These are phyloP conservation scores for Medicago truncatula DNA, from an alignment of 306 rosid species.

Conservation along the genomic window DNA sequence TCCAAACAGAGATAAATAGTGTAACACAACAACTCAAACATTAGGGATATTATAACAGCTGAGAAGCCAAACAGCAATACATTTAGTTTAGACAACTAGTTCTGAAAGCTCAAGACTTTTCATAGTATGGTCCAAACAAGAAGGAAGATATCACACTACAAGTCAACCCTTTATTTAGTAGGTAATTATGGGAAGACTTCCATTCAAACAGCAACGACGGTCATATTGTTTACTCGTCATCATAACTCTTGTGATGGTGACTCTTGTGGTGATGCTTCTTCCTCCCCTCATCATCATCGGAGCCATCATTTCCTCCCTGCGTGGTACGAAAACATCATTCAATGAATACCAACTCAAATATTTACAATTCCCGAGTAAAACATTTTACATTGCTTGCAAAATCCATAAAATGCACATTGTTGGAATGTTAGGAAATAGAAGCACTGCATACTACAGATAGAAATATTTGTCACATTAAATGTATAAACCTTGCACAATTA, in stretches of 20 bases:
- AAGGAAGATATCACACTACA: constrained; percentile 43
- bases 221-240: constrained; percentile 65
- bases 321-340: constrained; percentile 9
- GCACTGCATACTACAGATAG: background rate
- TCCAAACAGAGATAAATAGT: background rate
- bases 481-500: background rate
- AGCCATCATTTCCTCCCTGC: constrained; percentile 66
- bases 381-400: constrained; percentile 15
- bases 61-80: constrained; percentile 30
- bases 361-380: background rate
- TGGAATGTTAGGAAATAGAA: no score
- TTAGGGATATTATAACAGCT: constrained; percentile 11
- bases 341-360: background rate
- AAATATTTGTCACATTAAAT: background rate
- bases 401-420: constrained; percentile 1
- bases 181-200: constrained; percentile 53
- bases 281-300: constrained; percentile 65
- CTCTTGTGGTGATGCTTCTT: constrained; percentile 61
- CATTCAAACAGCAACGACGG: constrained; percentile 18
- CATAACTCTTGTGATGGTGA: constrained; percentile 67
- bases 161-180: constrained; percentile 64
- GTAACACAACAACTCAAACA: constrained; percentile 35
- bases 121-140: constrained; percentile 32
- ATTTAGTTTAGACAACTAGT: constrained; percentile 36
- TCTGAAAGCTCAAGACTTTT: constrained; percentile 40